Evolutionary conservation across 345 rosid species (phyloP), one percentile per base, ranked within the genome.

Genomic region (Mercurialis annua): DNA sequence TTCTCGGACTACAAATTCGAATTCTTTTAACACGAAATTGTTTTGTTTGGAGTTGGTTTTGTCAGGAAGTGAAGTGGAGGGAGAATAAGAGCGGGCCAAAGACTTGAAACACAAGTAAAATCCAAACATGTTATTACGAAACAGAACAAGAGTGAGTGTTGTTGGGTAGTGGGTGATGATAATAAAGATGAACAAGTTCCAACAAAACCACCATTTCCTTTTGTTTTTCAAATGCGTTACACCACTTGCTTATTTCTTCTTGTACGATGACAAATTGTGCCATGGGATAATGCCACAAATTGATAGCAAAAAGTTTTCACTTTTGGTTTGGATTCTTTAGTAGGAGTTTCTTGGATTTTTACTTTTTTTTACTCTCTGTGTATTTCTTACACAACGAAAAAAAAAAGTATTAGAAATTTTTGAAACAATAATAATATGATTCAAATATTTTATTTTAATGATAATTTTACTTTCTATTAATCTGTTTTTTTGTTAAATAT

Each of bases 71-170:
- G 66, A 43, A 34, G 72, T 76, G 72, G 72, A 66, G 48, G 65
- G 79, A 78, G 87, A 84, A 80, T 77, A 79, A 82, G 76, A 81
- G 83, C 66, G 76, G 91, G 85, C 85, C 75, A 62, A 75, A 66
- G 60, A 10, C 44, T 74, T 79, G n/a, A n/a, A n/a, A n/a, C n/a
- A n/a, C n/a, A n/a, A n/a, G n/a, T n/a, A n/a, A n/a, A n/a, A n/a
- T n/a, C n/a, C n/a, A n/a, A n/a, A n/a, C n/a, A n/a, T n/a, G 86
- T 71, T 21, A 67, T 71, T 68, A 72, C 86, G 84, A 82, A 62
- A 61, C 84, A 78, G 77, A 82, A 69, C 82, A 76, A 66, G 83
- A 81, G 47, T 62, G 51, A 46, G 58, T 48, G 29, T 81, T 83
- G 87, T 86, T 80, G 75, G 64, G 16, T 84, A 69, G 83, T 76